phyloP scores from a whole-genome alignment of 2,329 filamentous ascomycete species.

The Colletotrichum neosansevieriae region DNA sequence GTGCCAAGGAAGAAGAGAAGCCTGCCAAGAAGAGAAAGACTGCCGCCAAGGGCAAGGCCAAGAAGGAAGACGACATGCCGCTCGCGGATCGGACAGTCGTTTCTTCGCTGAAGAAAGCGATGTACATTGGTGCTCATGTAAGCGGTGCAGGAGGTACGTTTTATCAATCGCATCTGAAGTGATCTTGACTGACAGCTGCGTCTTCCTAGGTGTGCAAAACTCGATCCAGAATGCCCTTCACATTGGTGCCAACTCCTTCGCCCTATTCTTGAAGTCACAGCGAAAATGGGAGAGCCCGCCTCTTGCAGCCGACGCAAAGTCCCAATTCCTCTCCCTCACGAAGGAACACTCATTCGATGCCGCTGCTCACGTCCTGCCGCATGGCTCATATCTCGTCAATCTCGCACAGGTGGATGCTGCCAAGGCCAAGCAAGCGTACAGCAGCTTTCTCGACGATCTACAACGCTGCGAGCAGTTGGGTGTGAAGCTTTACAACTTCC shows the following conservation, averaged over 20 bases:
- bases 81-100: slow-evolving; percentile 76
- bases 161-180: neutral
- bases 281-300: slow-evolving; percentile 92
- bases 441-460: slow-evolving; percentile 88
- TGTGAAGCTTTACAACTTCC: slow-evolving; percentile 97
- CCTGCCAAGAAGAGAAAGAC: slow-evolving; percentile 59
- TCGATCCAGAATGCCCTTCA: slow-evolving; percentile 81
- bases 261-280: slow-evolving; percentile 95
- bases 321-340: slow-evolving; percentile 78
- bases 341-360: slow-evolving; percentile 78
- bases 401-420: slow-evolving; percentile 84
- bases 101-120: slow-evolving; percentile 71
- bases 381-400: slow-evolving; percentile 97
- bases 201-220: slow-evolving; percentile 82
- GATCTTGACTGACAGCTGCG: neutral
- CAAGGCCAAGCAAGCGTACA: slow-evolving; percentile 89
- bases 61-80: slow-evolving; percentile 65
- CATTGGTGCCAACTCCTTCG: slow-evolving; percentile 93
- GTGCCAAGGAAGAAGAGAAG: slow-evolving; percentile 44
- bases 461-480: slow-evolving; percentile 86
- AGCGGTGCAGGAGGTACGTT: slow-evolving; percentile 83
- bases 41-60: slow-evolving; percentile 47
- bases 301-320: slow-evolving; percentile 74
- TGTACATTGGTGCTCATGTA: slow-evolving; percentile 94
- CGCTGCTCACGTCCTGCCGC: slow-evolving; percentile 82